Percentiles rank a stretch among this genome's conserved stretches.
Conservation (phyloP, 108 stramenopile genomes). For the Seminavis robusta region DNA sequence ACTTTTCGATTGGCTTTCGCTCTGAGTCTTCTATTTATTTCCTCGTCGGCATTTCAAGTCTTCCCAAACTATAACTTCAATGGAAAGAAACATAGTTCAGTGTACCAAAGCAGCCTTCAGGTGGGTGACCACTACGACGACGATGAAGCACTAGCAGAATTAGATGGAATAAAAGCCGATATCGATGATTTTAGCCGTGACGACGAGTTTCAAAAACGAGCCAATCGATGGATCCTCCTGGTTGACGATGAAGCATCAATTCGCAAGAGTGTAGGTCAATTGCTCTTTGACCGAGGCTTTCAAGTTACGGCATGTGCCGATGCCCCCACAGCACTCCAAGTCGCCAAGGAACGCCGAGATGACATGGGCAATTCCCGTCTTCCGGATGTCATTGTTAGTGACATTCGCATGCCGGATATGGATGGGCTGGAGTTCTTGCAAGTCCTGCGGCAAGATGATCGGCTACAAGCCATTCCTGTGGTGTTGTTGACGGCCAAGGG, state of each 20-base stretch:
- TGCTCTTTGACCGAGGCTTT: slow-evolving; percentile 64
- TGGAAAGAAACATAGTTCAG: too few species aligned
- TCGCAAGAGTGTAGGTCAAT: slow-evolving; percentile 63
- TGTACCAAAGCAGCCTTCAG: too few species aligned
- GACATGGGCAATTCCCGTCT: not conserved
- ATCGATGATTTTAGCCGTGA: too few species aligned
- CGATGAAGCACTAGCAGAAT: too few species aligned
- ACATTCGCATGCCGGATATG: slow-evolving; percentile 57
- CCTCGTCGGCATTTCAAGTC: too few species aligned
- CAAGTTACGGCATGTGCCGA: slow-evolving; percentile 68
- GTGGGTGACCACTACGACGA: too few species aligned
- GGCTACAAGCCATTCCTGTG: slow-evolving; percentile 54
- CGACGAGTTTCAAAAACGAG: slow-evolving; percentile 6
- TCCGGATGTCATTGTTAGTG: slow-evolving; percentile 55
- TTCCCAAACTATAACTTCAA: too few species aligned
- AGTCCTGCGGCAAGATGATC: slow-evolving; percentile 45
- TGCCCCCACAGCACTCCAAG: slow-evolving; percentile 46
- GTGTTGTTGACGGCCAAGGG: slow-evolving; percentile 76
- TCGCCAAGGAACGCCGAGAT: slow-evolving; percentile 5
- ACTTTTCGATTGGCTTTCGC: too few species aligned
- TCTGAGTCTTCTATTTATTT: too few species aligned
- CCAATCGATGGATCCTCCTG: slow-evolving; percentile 44
- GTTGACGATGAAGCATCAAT: slow-evolving; percentile 80
- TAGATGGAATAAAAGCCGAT: too few species aligned
- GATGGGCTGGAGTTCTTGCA: slow-evolving; percentile 68